Evolutionary conservation across 2,329 filamentous ascomycete species (phyloP).

Genomic region (Curvularia lunata): DNA sequence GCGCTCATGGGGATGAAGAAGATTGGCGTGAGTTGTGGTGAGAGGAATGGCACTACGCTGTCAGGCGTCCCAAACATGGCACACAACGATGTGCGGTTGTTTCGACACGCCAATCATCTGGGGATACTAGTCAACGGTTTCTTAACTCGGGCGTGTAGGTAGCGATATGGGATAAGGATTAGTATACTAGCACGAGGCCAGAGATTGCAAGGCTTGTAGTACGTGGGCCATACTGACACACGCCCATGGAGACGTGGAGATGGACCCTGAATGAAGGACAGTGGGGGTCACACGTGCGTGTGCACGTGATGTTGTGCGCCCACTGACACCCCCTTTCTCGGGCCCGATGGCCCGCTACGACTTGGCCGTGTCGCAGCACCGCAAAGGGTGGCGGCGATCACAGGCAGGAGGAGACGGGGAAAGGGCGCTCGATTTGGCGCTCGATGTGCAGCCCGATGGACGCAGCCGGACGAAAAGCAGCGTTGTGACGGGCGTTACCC

Average conservation of each 20-base stretch:
- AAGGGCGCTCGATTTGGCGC: background rate
- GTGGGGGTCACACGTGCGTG: conserved; percentile 1
- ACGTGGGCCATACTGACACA: background rate
- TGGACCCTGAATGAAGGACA: conserved; percentile 2
- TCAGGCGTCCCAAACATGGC: background rate
- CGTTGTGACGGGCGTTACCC: conserved; percentile 8
- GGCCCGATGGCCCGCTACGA: background rate
- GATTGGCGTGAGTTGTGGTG: background rate
- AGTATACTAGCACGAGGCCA: background rate
- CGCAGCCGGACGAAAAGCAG: conserved; percentile 10
- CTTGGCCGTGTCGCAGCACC: background rate
- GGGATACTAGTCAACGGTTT: background rate
- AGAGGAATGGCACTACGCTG: background rate
- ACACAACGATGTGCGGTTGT: background rate
- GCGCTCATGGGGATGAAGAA: background rate
- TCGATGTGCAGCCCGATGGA: background rate
- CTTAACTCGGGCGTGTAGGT: background rate
- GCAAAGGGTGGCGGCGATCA: background rate
- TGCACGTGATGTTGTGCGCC: conserved; percentile 1
- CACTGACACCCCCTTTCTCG: conserved; percentile 2
- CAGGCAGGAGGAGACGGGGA: background rate
- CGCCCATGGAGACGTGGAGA: background rate
- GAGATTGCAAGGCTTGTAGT: background rate
- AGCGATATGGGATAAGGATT: background rate
- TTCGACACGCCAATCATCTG: background rate